These are phyloP conservation scores for Apiosordaria backusii DNA, from an alignment of 495 filamentous ascomycete species.

Conservation along the genomic window DNA sequence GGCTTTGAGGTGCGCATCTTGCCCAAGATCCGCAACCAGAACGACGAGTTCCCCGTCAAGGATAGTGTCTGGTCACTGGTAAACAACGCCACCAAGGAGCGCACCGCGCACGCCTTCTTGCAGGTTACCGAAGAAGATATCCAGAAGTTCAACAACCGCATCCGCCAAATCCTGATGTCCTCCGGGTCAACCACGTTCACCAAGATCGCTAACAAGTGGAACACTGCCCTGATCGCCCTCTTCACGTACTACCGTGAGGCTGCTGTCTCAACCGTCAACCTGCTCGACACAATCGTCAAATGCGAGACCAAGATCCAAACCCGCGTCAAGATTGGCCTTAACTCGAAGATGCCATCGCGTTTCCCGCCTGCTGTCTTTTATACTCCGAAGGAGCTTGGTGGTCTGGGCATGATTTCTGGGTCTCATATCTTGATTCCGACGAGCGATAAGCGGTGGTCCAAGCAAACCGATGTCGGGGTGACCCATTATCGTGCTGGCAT, in stretches of 20 bases:
- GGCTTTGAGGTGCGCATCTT: constrained; percentile 97
- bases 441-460: constrained; percentile 96
- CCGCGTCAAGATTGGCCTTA: constrained; percentile 96
- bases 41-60: constrained; percentile 95
- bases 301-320: constrained; percentile 99
- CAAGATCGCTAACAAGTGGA: constrained; percentile 99
- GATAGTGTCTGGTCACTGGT: constrained; percentile 98
- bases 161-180: constrained; percentile 98
- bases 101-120: constrained; percentile 96
- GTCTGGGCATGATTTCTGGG: constrained; percentile 98
- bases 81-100: constrained; percentile 92
- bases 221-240: constrained; percentile 94
- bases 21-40: constrained; percentile 91
- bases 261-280: constrained; percentile 91
- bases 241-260: constrained; percentile 99
- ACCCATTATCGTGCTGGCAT: constrained; percentile 98
- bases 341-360: constrained; percentile 99
- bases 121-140: constrained; percentile 98
- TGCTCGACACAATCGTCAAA: constrained; percentile 98
- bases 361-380: constrained; percentile 99
- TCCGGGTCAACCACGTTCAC: constrained; percentile 99
- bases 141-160: constrained; percentile 98
- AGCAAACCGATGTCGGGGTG: constrained; percentile 95
- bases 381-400: constrained; percentile 96
- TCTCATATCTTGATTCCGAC: constrained; percentile 98